These are phyloP conservation scores for Ajuga reptans DNA, from an alignment of 305 asterid genomes.

Conservation along the genomic window DNA sequence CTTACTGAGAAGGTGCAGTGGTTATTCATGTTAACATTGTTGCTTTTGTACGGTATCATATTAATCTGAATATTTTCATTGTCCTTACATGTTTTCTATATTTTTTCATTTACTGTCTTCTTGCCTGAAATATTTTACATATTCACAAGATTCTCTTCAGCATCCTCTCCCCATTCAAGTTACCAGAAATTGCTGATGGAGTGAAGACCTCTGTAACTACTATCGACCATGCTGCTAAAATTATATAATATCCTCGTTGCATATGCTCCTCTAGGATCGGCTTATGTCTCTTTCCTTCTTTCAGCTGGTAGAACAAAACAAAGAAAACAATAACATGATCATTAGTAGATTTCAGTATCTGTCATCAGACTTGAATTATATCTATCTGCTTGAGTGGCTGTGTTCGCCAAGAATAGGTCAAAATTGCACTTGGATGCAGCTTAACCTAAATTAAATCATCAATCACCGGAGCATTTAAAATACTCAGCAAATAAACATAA, in stretches of 20 bases:
- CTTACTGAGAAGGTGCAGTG: slow-evolving; percentile 76
- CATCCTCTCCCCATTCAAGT: no score
- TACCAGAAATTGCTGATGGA: no score
- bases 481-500: neutral
- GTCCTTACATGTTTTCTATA: neutral
- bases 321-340: neutral
- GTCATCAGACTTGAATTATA: neutral
- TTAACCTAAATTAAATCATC: neutral
- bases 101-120: neutral
- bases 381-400: neutral
- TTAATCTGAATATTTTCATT: neutral
- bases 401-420: no score
- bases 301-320: neutral
- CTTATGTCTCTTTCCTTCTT: neutral
- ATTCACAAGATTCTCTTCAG: no score
- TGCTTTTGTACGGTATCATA: neutral
- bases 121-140: no score
- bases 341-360: neutral
- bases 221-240: no score
- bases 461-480: neutral
- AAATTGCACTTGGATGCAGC: neutral
- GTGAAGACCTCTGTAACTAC: no score
- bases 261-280: neutral
- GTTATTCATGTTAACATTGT: slow-evolving; percentile 4
- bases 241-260: neutral